Percentiles rank a stretch among this genome's conserved stretches.
phyloP scores from a whole-genome alignment of 1,284 basidiomycete species.

The Anthracocystis walkeri region DNA sequence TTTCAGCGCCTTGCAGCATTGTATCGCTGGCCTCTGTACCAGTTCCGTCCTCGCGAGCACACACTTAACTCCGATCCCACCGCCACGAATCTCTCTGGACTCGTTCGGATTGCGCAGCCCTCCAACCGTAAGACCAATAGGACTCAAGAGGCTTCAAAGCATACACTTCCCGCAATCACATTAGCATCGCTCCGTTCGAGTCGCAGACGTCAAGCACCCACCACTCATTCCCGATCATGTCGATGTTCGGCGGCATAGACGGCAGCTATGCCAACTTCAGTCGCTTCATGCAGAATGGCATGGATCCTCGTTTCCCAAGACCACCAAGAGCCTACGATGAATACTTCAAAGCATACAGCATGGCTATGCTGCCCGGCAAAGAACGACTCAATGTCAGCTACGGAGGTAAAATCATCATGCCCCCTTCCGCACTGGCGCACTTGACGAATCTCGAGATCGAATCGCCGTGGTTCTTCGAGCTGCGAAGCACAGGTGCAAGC shows the following conservation, averaged over 20 bases:
- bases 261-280: constrained; percentile 26
- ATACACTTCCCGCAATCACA: not conserved
- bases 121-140: not conserved
- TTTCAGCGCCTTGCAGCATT: no score
- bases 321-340: constrained; percentile 67
- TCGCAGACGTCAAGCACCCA: no score
- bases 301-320: constrained; percentile 56
- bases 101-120: not conserved
- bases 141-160: no score
- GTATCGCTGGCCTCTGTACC: not conserved
- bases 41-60: not conserved
- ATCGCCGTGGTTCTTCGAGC: constrained; percentile 94
- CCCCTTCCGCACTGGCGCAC: constrained; percentile 89
- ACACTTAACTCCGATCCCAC: not conserved
- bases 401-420: constrained; percentile 99
- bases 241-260: constrained; percentile 44
- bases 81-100: not conserved
- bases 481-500: constrained; percentile 79
- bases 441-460: constrained; percentile 90
- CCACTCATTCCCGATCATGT: constrained; percentile 10
- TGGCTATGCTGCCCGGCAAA: constrained; percentile 84
- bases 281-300: constrained; percentile 53
- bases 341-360: constrained; percentile 77
- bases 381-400: constrained; percentile 88
- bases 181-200: no score